Base-by-base conservation (phyloP, 2,329 filamentous ascomycete genomes). In the Phaeosphaeria sp. region DNA sequence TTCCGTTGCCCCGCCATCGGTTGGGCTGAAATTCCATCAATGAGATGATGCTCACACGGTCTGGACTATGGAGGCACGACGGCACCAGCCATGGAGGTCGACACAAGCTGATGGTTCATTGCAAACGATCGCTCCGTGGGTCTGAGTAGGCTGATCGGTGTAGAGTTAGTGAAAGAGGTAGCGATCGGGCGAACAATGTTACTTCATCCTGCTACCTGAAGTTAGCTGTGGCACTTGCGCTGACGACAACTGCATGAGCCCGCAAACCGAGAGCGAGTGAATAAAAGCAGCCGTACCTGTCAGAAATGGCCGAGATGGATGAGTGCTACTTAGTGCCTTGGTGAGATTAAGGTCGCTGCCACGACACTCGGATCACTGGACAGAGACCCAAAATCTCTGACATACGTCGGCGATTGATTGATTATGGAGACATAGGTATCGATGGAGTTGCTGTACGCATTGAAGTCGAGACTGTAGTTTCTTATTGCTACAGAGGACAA, bases 231-330 rank as follows among this genome's bases (percentile, higher is more conserved):
- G 25, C 5, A 30, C 25, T 30, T 30, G 25, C 25, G 6, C 11
- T 11, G 13, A 15, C 11, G 25, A 13, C 13, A 36, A 36, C 13
- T 13, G 30, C 30, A 36, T 11, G 3, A 15, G 13, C 30, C 7
- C 30, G 13, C 30, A 36, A 36, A 36, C 6, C 7, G 13, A 36
- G 30, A 7, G 30, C 7, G 13, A 36, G 30, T 13, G 11, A 36
- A 36, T 13, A 3, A 15, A 27, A 27, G 25, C 25, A 27, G 9
- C 25, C 4, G 25, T 27, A 5, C 25, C 9, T 4, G 25, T 27
- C 20, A 11, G 50, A 64, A 58, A 55, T 66, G 65, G 66, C 66
- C 66, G 64, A 70, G 67, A n/a, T n/a, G n/a, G n/a, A n/a, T n/a
- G n/a, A n/a, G n/a, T n/a, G n/a, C n/a, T n/a, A n/a, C n/a, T n/a